phyloP scores from a whole-genome alignment of 768 basidiomycete species.

The Amanita rimosa region DNA sequence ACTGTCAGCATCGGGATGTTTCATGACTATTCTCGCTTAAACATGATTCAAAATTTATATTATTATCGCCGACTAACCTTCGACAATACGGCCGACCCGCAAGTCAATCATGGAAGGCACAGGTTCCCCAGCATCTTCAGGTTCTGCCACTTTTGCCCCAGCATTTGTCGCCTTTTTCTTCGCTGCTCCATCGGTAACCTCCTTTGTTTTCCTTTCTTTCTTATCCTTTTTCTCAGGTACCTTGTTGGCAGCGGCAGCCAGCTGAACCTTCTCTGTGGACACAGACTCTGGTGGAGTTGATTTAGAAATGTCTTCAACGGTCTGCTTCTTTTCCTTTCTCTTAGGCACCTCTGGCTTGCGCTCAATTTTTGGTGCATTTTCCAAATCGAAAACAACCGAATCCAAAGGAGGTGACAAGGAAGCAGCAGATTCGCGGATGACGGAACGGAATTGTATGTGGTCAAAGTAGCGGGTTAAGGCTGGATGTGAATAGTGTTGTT shows the following conservation, averaged over 20 bases:
- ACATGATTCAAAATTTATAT: neutral
- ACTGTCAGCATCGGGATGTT: slow-evolving; percentile 95
- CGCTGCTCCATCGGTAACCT: slow-evolving; percentile 20
- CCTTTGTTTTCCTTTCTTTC: slow-evolving; percentile 49
- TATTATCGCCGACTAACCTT: slow-evolving; percentile 45
- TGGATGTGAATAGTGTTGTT: slow-evolving; percentile 72
- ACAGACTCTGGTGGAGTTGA: slow-evolving; percentile 15
- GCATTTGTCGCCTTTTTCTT: slow-evolving; percentile 25
- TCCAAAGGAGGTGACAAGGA: slow-evolving; percentile 39
- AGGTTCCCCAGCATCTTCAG: slow-evolving; percentile 70
- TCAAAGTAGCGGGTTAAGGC: slow-evolving; percentile 90
- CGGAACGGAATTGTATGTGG: slow-evolving; percentile 70
- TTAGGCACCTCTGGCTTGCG: slow-evolving; percentile 64
- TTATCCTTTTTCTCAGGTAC: slow-evolving; percentile 37
- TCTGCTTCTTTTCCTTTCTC: slow-evolving; percentile 59
- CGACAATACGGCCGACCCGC: slow-evolving; percentile 85
- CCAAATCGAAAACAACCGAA: slow-evolving; percentile 58
- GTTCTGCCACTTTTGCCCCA: slow-evolving; percentile 32
- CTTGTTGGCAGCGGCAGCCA: slow-evolving; percentile 13
- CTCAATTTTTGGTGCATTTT: slow-evolving; percentile 62
- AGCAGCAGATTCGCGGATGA: slow-evolving; percentile 48
- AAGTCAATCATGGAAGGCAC: slow-evolving; percentile 96
- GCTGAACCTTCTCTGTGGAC: slow-evolving; percentile 12
- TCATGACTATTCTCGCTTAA: slow-evolving; percentile 51
- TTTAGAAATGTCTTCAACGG: slow-evolving; percentile 16